Evolutionary conservation across 2,329 filamentous ascomycete genomes (phyloP), one percentile per base, ranked within the genome.

Genomic region (Ceratocystis papillata): DNA sequence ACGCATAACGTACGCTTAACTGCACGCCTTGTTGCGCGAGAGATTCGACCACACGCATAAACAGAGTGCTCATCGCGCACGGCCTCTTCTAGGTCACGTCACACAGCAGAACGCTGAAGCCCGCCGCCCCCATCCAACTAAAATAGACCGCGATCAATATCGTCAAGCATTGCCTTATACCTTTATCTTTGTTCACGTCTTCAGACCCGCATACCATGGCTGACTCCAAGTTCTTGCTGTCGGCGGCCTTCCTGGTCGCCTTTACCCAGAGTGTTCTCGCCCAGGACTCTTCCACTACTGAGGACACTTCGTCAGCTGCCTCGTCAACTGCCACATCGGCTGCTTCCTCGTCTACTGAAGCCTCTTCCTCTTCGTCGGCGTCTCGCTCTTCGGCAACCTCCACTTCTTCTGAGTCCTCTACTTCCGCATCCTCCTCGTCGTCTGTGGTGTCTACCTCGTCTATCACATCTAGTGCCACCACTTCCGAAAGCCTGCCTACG

Each of bases 401-500:
- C 25, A 12, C 28, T 46, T 61, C 48, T n/a, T 33, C 41, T 17
- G 15, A 33, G 17, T 62, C 55, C 3, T 37, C 65, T 5, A 48
- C 57, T 3, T 55, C 66, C 46, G 64, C 62, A 6, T 33, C 64
- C 2, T 60, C 63, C 2, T 62, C 65, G 3, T 46, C 50, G 3
- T 44, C 65, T n/a, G 63, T 62, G 6, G 37, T 62, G 44, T 45
- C 50, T 28, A 69, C 66, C n/a, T 65, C 72, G 37, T 69, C 71
- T 28, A 70, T 70, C 55, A 67, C 66, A 10, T 67, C 67, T 53
- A 70, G 69, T 57, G 65, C 65, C 44, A 71, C 73, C 67, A 71
- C 71, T 12, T 69, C 69, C 30, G 67, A 69, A 22, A 61, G 69
- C 61, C 72, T 80, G 60, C 79, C 80, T 1, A 77, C 77, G 1